These are phyloP conservation scores for Trichoderma sp. DNA, from an alignment of 2,329 filamentous ascomycete genomes.

Conservation along the genomic window DNA sequence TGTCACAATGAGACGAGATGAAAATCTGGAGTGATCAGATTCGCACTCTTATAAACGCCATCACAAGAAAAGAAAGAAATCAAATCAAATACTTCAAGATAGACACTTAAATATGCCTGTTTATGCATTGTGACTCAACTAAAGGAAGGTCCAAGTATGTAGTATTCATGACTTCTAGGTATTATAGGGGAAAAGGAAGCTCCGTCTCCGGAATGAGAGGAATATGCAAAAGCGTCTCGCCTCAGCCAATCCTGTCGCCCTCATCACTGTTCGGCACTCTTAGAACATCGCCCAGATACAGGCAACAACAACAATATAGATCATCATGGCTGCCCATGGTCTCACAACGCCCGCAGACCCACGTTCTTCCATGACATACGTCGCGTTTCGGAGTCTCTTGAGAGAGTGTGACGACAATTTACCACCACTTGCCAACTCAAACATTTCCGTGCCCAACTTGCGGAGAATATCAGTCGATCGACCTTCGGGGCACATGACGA, in stretches of 20 bases:
- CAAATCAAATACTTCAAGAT: neutral
- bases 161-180: neutral
- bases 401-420: conserved; percentile 35
- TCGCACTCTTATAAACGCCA: neutral
- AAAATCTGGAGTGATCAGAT: neutral
- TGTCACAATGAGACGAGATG: neutral
- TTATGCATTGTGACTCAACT: neutral
- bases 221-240: neutral
- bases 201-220: neutral
- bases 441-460: conserved; percentile 49
- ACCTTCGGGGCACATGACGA: conserved; percentile 70
- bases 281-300: neutral
- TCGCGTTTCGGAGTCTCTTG: conserved; percentile 33
- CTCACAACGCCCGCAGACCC: conserved; percentile 25
- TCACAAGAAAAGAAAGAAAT: neutral
- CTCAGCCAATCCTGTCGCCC: neutral
- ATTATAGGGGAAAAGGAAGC: neutral
- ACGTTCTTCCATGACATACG: conserved; percentile 35
- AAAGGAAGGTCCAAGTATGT: neutral
- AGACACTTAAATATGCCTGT: neutral
- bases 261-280: neutral
- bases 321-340: conserved; percentile 20
- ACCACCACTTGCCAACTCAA: conserved; percentile 44
- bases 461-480: conserved; percentile 57
- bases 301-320: neutral